Percentiles rank a stretch among this genome's conserved stretches.
phyloP scores from a whole-genome alignment of 805 yeast genomes.

The Candida corydali region DNA sequence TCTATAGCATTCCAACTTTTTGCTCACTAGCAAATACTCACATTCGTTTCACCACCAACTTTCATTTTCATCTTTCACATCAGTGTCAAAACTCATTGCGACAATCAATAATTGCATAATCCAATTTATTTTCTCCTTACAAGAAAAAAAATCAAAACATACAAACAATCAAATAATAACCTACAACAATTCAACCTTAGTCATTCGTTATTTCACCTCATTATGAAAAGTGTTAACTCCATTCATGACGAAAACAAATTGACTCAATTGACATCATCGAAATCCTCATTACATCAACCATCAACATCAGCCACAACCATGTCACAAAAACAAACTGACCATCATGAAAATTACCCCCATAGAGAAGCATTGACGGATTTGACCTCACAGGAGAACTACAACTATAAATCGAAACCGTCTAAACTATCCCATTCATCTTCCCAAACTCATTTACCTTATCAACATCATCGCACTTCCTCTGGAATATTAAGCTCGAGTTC shows the following conservation, averaged over 20 bases:
- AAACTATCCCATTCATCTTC: not conserved
- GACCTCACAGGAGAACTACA: conserved; percentile 17
- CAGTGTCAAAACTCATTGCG: not conserved
- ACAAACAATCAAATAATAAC: not conserved
- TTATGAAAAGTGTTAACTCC: conserved; percentile 13
- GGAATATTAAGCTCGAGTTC: not conserved
- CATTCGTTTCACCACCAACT: conserved; percentile 5
- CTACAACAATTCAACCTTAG: not conserved
- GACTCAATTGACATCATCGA: conserved; percentile 3
- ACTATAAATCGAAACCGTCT: conserved; percentile 5
- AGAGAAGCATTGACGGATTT: conserved; percentile 29
- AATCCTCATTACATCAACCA: no score
- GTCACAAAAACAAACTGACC: not conserved
- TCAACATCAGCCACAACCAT: not conserved
- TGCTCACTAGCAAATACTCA: conserved; percentile 6
- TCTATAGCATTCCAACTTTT: conserved; percentile 4
- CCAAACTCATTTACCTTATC: conserved; percentile 4
- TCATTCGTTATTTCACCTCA: not conserved
- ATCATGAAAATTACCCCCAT: conserved; percentile 4
- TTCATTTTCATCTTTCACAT: no score
- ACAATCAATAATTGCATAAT: not conserved
- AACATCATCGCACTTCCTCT: conserved; percentile 6
- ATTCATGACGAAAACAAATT: conserved; percentile 16
- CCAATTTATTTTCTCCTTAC: not conserved
- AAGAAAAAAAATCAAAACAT: not conserved